Evolutionary conservation across 192 early-diverging fungal species (phyloP).

Genomic region (Mortierella antarctica): DNA sequence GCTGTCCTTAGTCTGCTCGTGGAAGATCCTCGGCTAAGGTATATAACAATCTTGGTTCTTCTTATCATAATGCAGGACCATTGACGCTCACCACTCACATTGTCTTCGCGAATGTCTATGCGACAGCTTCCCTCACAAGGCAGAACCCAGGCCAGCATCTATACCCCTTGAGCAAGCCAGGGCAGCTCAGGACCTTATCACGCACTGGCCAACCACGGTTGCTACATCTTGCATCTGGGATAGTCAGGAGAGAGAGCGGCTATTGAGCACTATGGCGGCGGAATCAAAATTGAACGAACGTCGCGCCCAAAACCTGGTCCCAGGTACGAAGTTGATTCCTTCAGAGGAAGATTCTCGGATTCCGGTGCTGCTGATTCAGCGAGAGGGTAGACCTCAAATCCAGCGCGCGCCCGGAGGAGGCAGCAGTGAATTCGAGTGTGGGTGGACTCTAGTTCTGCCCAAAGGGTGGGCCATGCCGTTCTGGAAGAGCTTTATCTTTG

Average conservation of each 20-base stretch:
- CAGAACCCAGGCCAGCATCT: conserved; percentile 41
- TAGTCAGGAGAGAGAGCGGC: conserved; percentile 47
- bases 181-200: conserved; percentile 55
- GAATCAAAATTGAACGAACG: conserved; percentile 48
- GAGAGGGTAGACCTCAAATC: conserved; percentile 57
- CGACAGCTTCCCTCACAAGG: conserved; percentile 67
- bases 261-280: conserved; percentile 39
- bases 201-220: conserved; percentile 68
- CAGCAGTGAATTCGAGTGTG: conserved; percentile 65
- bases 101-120: background rate
- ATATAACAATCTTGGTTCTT: conserved; percentile 5
- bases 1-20: conserved; percentile 82
- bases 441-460: conserved; percentile 87
- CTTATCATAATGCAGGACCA: background rate
- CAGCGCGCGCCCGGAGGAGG: conserved; percentile 28
- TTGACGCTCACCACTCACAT: background rate
- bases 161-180: conserved; percentile 46
- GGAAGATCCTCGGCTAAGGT: conserved; percentile 87
- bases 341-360: conserved; percentile 69
- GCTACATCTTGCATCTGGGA: conserved; percentile 71
- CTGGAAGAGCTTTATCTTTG: conserved; percentile 90
- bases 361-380: conserved; percentile 86
- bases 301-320: conserved; percentile 68
- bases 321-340: conserved; percentile 73
- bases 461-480: conserved; percentile 86